phyloP scores from a whole-genome alignment of 2,329 filamentous ascomycete species.

The Leptodontidium sp. region DNA sequence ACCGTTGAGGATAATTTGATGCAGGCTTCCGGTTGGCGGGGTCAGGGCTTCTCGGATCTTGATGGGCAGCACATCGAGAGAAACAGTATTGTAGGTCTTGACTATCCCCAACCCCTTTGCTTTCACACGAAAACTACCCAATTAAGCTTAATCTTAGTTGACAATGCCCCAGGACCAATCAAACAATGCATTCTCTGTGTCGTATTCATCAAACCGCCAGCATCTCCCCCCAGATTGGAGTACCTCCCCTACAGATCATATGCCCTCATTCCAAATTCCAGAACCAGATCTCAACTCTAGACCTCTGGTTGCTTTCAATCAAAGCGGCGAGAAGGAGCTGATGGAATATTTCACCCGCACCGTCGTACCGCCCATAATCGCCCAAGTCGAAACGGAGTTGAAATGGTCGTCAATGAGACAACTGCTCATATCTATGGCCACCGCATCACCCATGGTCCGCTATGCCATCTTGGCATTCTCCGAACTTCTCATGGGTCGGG shows the following conservation, averaged over 20 bases:
- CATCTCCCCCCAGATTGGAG: slow-evolving; percentile 26
- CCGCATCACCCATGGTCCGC: slow-evolving; percentile 55
- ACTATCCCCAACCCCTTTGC: too few species aligned
- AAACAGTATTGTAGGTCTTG: slow-evolving; percentile 18
- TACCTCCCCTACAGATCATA: not conserved
- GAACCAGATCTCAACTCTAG: not conserved
- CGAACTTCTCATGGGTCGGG: slow-evolving; percentile 47
- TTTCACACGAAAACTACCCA: too few species aligned
- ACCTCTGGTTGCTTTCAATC: slow-evolving; percentile 35
- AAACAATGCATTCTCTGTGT: slow-evolving; percentile 34
- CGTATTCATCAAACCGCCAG: slow-evolving; percentile 2
- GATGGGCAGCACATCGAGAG: slow-evolving; percentile 13
- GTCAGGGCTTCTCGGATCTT: slow-evolving; percentile 24
- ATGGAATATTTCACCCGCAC: slow-evolving; percentile 59
- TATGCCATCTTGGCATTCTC: slow-evolving; percentile 61
- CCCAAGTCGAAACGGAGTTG: slow-evolving; percentile 60
- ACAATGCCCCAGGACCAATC: slow-evolving; percentile 10
- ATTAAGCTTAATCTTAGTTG: not conserved
- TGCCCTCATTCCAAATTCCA: not conserved
- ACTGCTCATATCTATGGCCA: slow-evolving; percentile 57
- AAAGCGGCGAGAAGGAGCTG: slow-evolving; percentile 50
- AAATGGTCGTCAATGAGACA: slow-evolving; percentile 60
- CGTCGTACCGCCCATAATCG: slow-evolving; percentile 60
- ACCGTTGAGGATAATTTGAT: slow-evolving; percentile 47
- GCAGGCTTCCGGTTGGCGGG: slow-evolving; percentile 26